Evolutionary conservation across 805 yeast species (phyloP), one percentile per base, ranked within the genome.

Genomic region (Monosporozyma servazzii): DNA sequence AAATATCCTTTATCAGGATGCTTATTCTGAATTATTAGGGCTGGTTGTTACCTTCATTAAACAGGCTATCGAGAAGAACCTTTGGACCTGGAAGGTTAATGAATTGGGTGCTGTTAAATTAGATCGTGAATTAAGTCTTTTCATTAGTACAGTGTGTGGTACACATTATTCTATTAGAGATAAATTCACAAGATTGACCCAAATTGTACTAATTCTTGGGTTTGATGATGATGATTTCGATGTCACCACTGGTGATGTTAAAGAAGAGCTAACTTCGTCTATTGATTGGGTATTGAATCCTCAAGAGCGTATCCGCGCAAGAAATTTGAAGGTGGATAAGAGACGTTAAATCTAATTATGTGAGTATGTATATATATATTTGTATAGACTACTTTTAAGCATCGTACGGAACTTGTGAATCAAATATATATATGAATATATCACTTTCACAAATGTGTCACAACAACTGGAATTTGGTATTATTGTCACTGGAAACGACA

Each of bases 91-190:
- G 45, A 80, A 79, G 56, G 79, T 88, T 53, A 89, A 87, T 62
- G 95, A 86, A 58, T 68, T 86, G 41, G 98, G 97, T 1, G 82
- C 95, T 0, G 75, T 88, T 18, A 85, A 82, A 56, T 71, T 93
- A 48, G 98, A 93, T 56, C 80, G 86, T 53, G 96, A 90, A 62
- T 70, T 89, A 21, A 80, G 89, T 46, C 74, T 79, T 27, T 75
- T 91, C 33, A 86, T 93, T 48, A 77, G 82, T 45, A 84, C 84
- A 52, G 77, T 87, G 5, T 83, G 95, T 47, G 83, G 81, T 48
- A 79, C 81, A 51, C 75, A 83, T 61, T 91, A 89, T 66, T 77
- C 77, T 36, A 70, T 89, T 58, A 74, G 96, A 53, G 93, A 88
- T 54, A 78, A 79, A 58, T 91, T 91, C 62, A 75, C 85, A 7